These are phyloP conservation scores for Physcomitrellopsis africana DNA, from an alignment of 225 moss, liverwort and hornwort genomes.

Conservation along the genomic window DNA sequence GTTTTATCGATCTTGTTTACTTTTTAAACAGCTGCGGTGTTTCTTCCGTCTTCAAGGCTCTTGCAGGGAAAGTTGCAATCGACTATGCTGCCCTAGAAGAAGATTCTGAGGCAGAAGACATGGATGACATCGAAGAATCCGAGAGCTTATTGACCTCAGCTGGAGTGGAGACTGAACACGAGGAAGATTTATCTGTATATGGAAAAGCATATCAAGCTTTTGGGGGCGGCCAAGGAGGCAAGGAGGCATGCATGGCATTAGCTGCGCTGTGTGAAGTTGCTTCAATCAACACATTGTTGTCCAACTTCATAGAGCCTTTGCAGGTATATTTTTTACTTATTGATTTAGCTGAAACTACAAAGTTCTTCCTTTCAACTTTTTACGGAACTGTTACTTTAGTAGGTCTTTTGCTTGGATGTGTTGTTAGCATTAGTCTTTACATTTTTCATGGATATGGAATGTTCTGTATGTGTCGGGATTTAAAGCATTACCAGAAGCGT, in stretches of 20 bases:
- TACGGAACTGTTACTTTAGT: not conserved
- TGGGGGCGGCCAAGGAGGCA: constrained; percentile 77
- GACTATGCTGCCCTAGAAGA: constrained; percentile 71
- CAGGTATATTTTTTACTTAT: constrained; percentile 53
- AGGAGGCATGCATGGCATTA: constrained; percentile 95
- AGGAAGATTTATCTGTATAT: constrained; percentile 82
- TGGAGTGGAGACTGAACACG: constrained; percentile 60
- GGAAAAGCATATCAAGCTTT: constrained; percentile 86
- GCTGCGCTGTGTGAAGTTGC: constrained; percentile 96
- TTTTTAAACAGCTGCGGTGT: constrained; percentile 24
- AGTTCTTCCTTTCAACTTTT: not conserved
- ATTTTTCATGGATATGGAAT: too few species aligned
- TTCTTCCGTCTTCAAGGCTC: constrained; percentile 52
- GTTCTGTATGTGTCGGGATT: too few species aligned
- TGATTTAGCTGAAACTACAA: not conserved
- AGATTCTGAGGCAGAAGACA: constrained; percentile 43
- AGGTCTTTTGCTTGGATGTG: not conserved
- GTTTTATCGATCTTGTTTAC: not conserved
- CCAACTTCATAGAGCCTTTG: constrained; percentile 94
- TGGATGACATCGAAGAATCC: constrained; percentile 43
- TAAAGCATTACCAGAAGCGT: too few species aligned
- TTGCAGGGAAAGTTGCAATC: constrained; percentile 95
- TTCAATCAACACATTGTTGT: constrained; percentile 91
- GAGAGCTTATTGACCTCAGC: constrained; percentile 68
- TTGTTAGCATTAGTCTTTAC: constrained; percentile 12